Evolutionary conservation across 1,284 basidiomycete genomes (phyloP).

Genomic region (Ustilago loliicola): DNA sequence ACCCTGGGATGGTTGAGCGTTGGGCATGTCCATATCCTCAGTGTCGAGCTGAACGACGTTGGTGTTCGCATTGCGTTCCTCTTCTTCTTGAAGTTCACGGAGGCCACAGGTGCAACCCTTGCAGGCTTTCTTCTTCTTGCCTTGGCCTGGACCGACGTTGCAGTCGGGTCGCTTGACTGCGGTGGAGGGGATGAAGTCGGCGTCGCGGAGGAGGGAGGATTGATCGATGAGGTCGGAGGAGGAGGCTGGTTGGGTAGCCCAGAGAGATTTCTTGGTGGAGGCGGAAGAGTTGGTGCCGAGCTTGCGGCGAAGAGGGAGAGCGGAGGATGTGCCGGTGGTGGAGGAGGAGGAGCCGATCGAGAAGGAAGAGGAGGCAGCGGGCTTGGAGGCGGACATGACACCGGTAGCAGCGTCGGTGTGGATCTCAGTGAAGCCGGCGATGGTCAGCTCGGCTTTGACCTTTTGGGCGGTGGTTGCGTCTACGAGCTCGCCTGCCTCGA

Average conservation of each 20-base stretch:
- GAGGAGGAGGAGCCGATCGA: constrained; percentile 42
- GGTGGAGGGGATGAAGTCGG: constrained; percentile 53
- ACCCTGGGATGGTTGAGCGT: constrained; percentile 11
- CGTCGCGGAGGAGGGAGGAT: constrained; percentile 56
- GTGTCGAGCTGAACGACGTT: constrained; percentile 63
- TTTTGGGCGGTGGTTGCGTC: constrained; percentile 35
- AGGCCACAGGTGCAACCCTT: constrained; percentile 70
- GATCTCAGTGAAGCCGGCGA: constrained; percentile 59
- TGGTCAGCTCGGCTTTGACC: constrained; percentile 54
- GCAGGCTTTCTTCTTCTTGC: constrained; percentile 67
- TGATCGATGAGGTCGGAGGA: constrained; percentile 58
- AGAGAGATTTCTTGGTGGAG: constrained; percentile 61
- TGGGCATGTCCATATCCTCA: constrained; percentile 64
- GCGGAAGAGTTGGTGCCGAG: constrained; percentile 23
- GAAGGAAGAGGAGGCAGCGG: constrained; percentile 24
- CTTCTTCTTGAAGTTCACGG: constrained; percentile 67
- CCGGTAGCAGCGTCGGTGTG: constrained; percentile 24
- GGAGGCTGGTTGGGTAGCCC: constrained; percentile 61
- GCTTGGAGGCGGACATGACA: constrained; percentile 22
- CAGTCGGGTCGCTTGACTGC: constrained; percentile 66
- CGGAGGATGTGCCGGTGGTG: constrained; percentile 28
- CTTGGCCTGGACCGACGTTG: constrained; percentile 58
- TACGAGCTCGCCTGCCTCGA: constrained; percentile 47
- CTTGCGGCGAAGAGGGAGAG: constrained; percentile 60
- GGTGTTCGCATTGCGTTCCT: constrained; percentile 44